These are phyloP conservation scores for Zygosaccharomyces gambellarensis DNA, from an alignment of 805 yeast genomes.

Conservation along the genomic window DNA sequence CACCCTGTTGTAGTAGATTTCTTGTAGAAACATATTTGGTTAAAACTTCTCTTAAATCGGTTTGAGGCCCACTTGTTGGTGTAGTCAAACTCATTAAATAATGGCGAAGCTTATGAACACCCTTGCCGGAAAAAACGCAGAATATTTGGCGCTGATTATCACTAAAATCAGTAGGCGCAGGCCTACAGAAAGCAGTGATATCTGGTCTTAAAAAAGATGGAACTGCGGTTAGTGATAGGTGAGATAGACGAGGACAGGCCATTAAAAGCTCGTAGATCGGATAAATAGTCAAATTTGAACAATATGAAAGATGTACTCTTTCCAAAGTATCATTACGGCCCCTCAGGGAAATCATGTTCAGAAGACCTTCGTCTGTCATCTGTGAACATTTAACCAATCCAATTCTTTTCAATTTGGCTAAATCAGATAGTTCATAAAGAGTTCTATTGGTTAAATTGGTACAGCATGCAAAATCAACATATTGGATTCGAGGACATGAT, in stretches of 20 bases:
- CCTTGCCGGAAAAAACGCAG: conserved; percentile 91
- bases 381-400: conserved; percentile 89
- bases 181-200: conserved; percentile 80
- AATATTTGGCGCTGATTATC: conserved; percentile 79
- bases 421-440: conserved; percentile 64
- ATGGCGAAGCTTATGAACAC: conserved; percentile 70
- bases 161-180: conserved; percentile 88
- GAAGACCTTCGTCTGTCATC: conserved; percentile 80
- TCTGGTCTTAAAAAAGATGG: conserved; percentile 83
- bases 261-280: conserved; percentile 73
- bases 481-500: conserved; percentile 78
- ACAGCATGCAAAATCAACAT: conserved; percentile 94
- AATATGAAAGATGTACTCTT: conserved; percentile 88
- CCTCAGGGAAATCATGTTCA: conserved; percentile 59
- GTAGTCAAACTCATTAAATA: conserved; percentile 48
- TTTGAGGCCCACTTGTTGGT: conserved; percentile 34
- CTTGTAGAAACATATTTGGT: conserved; percentile 29
- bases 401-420: conserved; percentile 79
- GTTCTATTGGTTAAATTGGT: conserved; percentile 81
- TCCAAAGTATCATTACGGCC: conserved; percentile 79
- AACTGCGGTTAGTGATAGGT: conserved; percentile 87
- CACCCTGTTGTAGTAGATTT: conserved; percentile 24
- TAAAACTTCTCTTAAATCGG: conserved; percentile 31
- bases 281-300: conserved; percentile 69
- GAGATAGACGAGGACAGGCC: conserved; percentile 83